Base-by-base conservation (phyloP, 2,329 filamentous ascomycete species). In the Fusarium penzigii region DNA sequence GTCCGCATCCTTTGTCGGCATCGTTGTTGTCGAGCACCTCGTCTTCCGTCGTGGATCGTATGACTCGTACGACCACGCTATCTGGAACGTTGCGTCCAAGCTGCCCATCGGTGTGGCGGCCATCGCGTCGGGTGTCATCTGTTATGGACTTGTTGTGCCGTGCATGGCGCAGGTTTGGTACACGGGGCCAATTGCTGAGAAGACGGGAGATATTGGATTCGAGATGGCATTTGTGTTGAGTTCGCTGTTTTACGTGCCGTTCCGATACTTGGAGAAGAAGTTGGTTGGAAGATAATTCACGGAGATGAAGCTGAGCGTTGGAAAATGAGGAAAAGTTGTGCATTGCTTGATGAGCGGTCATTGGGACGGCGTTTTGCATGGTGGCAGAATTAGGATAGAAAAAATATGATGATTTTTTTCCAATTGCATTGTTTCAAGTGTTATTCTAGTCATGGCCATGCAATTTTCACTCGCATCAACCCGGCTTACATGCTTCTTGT, bases 171-270 rank as follows among this genome's bases (percentile, higher is more conserved):
- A 85, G 67, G 78, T 76, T 5, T 86, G 83, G 83, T 86, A 78
- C 62, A 79, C 75, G 9, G 84, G 84, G 0, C 83, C 83, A 0
- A 80, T 87, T 58, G 84, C 83, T 1, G 69, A 76, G 67, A 77
- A 61, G 36, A 84, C 83, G 11, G 85, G 85, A 0, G 84, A 88
- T 57, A 81, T 88, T 65, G 85, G 85, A 0, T 86, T 88, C 51
- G 85, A 88, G 71, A 70, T 85, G 65, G 84, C 84, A 0, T 80
- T 87, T 62, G 74, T 75, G 29, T 64, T 82, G 50, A 79, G 77
- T 12, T 74, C 67, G 2, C 11, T 81, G 32, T 65, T 73, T 25
- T 83, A 81, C 49, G 45, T 79, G 2, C 77, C 78, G 3, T 65
- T 82, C 12, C 69, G 79, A 7, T 74, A 70, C 61, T 45, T 75